Percentiles rank a stretch among this genome's conserved stretches.
phyloP scores from a whole-genome alignment of 225 moss, liverwort and hornwort species.

The Lunularia cruciata region DNA sequence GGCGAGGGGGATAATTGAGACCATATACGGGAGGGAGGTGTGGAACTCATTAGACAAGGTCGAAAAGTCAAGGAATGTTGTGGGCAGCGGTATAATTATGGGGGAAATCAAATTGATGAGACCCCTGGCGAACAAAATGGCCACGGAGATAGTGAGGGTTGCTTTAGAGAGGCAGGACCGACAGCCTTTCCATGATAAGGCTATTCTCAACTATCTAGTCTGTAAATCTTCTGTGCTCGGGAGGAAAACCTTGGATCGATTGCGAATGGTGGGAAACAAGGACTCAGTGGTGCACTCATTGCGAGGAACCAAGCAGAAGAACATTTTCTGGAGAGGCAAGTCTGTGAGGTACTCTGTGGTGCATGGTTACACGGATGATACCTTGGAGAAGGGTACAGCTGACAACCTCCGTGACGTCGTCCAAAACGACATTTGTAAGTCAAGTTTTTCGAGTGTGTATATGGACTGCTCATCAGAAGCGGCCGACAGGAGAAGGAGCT shows the following conservation, averaged over 20 bases:
- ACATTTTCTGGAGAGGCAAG: slow-evolving; percentile 25
- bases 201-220: slow-evolving; percentile 32
- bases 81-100: slow-evolving; percentile 32
- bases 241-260: slow-evolving; percentile 17
- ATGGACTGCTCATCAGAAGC: slow-evolving; percentile 14
- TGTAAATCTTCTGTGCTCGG: slow-evolving; percentile 30
- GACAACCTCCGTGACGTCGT: slow-evolving; percentile 2
- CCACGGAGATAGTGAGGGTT: slow-evolving; percentile 30
- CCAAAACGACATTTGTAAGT: slow-evolving; percentile 25
- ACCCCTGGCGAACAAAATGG: slow-evolving; percentile 24
- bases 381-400: slow-evolving; percentile 12
- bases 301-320: slow-evolving; percentile 29
- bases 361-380: slow-evolving; percentile 25
- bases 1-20: slow-evolving; percentile 26
- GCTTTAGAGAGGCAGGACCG: slow-evolving; percentile 21
- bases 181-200: slow-evolving; percentile 32
- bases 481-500: slow-evolving; percentile 9
- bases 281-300: slow-evolving; percentile 29
- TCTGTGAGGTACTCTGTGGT: slow-evolving; percentile 15
- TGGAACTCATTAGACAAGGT: slow-evolving; percentile 29
- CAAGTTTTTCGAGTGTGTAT: slow-evolving; percentile 19
- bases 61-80: slow-evolving; percentile 23
- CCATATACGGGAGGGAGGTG: slow-evolving; percentile 22
- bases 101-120: slow-evolving; percentile 29
- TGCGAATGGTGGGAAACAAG: slow-evolving; percentile 23